Percentiles rank a stretch among this genome's conserved stretches.
Evolutionary conservation across 2,329 filamentous ascomycete genomes (phyloP).

Genomic region (Exophiala xenobiotica): DNA sequence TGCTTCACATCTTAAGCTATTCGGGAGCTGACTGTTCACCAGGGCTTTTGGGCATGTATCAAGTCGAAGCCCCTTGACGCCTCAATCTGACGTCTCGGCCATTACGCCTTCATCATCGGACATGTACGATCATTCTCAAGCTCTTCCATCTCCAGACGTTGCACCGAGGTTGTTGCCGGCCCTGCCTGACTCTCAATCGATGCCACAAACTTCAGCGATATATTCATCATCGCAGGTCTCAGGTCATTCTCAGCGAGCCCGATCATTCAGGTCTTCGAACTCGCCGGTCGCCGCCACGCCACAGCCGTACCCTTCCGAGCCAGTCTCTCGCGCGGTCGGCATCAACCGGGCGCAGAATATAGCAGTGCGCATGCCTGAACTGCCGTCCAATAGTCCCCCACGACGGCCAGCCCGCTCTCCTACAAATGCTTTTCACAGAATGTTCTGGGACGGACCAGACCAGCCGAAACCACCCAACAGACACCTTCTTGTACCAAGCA

Average conservation of each 20-base stretch:
- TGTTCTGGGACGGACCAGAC: conserved; percentile 2
- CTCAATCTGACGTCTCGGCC: background rate
- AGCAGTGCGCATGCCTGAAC: background rate
- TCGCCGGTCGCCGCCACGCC: background rate
- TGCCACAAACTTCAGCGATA: too few relatives aligned
- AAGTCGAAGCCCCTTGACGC: background rate
- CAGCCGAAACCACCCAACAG: background rate
- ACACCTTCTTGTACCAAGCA: background rate
- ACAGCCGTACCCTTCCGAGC: background rate
- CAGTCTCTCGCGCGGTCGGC: background rate
- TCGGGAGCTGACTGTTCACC: background rate
- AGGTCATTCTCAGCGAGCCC: too few relatives aligned
- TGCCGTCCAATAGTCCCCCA: background rate
- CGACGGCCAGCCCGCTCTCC: background rate
- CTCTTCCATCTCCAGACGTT: background rate
- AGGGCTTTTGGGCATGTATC: background rate
- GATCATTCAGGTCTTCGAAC: background rate
- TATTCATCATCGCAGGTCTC: too few relatives aligned
- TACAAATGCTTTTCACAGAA: background rate
- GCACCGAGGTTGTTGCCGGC: background rate
- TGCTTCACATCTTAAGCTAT: background rate
- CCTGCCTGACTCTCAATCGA: background rate
- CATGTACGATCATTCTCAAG: background rate
- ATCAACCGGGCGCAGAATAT: conserved; percentile 6
- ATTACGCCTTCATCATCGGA: background rate